Evolutionary conservation across 2,329 filamentous ascomycete genomes (phyloP).

Genomic region (Diplodia mutila): DNA sequence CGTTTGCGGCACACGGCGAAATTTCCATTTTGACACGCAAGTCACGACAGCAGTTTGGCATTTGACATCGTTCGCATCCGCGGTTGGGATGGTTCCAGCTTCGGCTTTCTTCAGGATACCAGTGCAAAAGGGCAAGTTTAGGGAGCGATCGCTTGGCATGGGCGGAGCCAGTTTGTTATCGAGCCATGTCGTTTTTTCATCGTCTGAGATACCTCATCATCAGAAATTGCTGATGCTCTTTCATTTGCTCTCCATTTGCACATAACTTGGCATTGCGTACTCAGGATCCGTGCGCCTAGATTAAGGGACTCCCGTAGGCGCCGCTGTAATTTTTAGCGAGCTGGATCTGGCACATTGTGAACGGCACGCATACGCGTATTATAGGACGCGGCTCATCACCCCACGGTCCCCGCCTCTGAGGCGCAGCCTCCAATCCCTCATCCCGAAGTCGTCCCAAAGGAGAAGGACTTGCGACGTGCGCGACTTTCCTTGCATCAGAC

Average conservation of each 20-base stretch:
- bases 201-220: conserved; percentile 12
- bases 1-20: background rate
- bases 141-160: background rate
- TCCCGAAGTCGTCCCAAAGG: background rate
- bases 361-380: background rate
- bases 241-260: background rate
- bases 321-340: conserved; percentile 4
- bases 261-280: conserved; percentile 12
- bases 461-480: background rate
- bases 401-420: background rate
- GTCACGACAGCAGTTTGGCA: conserved; percentile 20
- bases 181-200: conserved; percentile 2
- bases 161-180: conserved; percentile 4
- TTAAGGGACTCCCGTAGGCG: conserved; percentile 5
- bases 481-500: background rate
- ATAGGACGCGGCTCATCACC: background rate
- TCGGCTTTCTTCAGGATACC: conserved; percentile 9
- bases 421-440: background rate
- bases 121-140: background rate
- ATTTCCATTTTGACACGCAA: conserved; percentile 1
- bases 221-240: conserved; percentile 5
- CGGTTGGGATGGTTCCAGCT: background rate
- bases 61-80: background rate
- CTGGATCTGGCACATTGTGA: background rate
- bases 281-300: conserved; percentile 13